Conservation (phyloP, 2,329 filamentous ascomycete genomes). For the Aspergillus luchuensis region DNA sequence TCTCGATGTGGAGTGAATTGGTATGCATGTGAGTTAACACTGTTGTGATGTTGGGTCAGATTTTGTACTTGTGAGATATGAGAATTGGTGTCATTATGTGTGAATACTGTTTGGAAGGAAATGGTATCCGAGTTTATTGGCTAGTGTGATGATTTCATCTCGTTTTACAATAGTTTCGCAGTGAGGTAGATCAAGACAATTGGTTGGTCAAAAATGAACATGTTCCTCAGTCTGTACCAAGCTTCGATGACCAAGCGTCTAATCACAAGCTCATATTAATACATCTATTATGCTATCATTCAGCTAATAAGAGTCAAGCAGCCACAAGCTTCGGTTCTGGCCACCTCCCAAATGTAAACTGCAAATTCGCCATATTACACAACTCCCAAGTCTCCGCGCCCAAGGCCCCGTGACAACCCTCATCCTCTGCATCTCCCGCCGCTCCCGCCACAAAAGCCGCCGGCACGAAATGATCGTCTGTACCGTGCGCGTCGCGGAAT, state of each 20-base stretch:
- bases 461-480: not conserved
- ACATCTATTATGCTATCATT: not conserved
- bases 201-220: too few species aligned
- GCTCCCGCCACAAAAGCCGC: not conserved
- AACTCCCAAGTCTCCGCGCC: constrained; percentile 1
- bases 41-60: not conserved
- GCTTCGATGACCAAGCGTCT: too few species aligned
- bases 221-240: too few species aligned
- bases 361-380: not conserved
- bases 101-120: too few species aligned
- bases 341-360: not conserved
- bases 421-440: not conserved
- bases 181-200: too few species aligned
- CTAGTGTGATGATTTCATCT: too few species aligned
- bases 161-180: too few species aligned
- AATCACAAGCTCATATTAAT: too few species aligned
- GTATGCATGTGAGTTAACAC: not conserved
- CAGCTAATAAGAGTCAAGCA: not conserved
- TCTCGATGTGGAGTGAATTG: not conserved
- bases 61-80: not conserved
- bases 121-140: too few species aligned
- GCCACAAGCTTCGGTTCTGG: not conserved
- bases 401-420: not conserved
- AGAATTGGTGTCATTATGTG: too few species aligned
- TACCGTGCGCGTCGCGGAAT: not conserved